Percentiles rank a stretch among this genome's conserved stretches.
Evolutionary conservation across 345 rosid genomes (phyloP).

Genomic region (Lenwebbia sp.): DNA sequence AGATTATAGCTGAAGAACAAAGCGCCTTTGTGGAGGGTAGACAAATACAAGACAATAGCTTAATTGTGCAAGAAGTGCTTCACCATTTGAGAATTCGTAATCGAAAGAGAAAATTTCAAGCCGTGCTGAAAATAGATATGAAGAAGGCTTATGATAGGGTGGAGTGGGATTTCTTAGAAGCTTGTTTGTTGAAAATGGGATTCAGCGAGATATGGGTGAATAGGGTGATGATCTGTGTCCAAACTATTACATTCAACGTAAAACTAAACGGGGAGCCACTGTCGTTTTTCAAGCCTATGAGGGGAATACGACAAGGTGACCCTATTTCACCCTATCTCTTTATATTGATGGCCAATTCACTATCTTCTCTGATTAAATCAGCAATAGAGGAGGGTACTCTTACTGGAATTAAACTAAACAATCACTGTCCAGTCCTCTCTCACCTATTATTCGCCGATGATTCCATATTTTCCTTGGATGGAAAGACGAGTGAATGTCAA

Average conservation of each 20-base stretch:
- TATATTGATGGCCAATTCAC: no score
- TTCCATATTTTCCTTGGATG: neutral
- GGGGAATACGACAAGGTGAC: neutral
- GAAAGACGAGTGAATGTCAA: neutral
- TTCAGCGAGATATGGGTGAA: neutral
- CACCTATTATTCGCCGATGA: neutral
- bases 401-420: neutral
- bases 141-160: neutral
- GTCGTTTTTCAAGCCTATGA: neutral
- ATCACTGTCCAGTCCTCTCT: neutral
- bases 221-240: no score
- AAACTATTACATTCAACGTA: accelerated
- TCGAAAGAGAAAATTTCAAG: no score
- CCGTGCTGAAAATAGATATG: neutral
- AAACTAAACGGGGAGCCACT: neutral
- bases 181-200: no score
- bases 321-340: neutral
- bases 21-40: no score
- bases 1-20: no score
- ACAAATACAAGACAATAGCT: no score
- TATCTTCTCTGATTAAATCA: no score
- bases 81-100: no score
- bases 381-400: no score
- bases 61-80: no score
- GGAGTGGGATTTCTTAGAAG: neutral